phyloP scores from a whole-genome alignment of 2,329 filamentous ascomycete species.

The Colletotrichum chlorophyti region DNA sequence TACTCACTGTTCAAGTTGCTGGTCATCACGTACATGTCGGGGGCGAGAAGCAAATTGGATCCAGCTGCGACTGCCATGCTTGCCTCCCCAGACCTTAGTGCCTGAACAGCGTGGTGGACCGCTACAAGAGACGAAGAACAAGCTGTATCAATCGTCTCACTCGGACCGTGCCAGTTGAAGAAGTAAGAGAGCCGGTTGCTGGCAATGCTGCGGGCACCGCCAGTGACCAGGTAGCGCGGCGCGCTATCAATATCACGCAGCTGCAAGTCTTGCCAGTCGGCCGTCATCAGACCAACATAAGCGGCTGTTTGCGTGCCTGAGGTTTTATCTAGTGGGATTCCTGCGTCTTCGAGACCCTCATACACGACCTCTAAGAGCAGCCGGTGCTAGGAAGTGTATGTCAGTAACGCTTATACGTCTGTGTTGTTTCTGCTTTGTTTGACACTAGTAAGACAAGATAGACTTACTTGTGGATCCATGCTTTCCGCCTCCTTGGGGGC shows the following conservation, averaged over 20 bases:
- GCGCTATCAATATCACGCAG: conserved; percentile 33
- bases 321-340: conserved; percentile 11
- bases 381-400: too few species aligned
- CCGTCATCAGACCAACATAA: conserved; percentile 33
- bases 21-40: conserved; percentile 4
- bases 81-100: conserved; percentile 40
- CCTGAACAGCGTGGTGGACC: conserved; percentile 47
- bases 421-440: too few species aligned
- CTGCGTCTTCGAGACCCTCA: conserved; percentile 37
- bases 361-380: conserved; percentile 42
- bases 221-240: conserved; percentile 38
- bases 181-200: conserved; percentile 48
- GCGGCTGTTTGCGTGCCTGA: conserved; percentile 2
- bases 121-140: conserved; percentile 50
- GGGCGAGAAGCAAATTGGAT: conserved; percentile 32
- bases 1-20: conserved; percentile 25
- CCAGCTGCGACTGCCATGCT: conserved; percentile 37
- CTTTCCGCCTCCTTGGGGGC: conserved; percentile 34
- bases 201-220: conserved; percentile 40
- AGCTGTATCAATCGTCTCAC: conserved; percentile 51
- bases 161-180: conserved; percentile 46
- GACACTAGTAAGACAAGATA: too few species aligned
- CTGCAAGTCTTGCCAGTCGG: conserved; percentile 36
- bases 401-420: too few species aligned
- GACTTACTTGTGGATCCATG: conserved; percentile 38